These are phyloP conservation scores for Penicillium sp. DNA, from an alignment of 2,329 filamentous ascomycete genomes.

Conservation along the genomic window DNA sequence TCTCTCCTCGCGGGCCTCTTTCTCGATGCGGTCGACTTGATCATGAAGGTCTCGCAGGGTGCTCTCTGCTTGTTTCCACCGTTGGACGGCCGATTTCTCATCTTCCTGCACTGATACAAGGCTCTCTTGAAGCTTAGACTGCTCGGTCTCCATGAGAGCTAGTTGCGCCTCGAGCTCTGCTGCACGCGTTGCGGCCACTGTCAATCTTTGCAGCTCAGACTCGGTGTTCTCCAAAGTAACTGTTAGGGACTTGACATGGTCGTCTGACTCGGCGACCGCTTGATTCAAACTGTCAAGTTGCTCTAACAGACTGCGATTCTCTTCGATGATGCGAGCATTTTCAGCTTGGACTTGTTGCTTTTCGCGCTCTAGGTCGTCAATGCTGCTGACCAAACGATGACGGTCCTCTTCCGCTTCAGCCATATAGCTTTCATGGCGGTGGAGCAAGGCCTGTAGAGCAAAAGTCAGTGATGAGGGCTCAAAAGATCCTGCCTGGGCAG, in stretches of 20 bases:
- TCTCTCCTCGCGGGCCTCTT: constrained; percentile 68
- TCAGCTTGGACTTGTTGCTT: constrained; percentile 65
- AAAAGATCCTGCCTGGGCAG: constrained; percentile 16
- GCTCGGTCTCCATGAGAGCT: constrained; percentile 68
- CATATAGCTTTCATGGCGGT: constrained; percentile 89
- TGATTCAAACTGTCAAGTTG: constrained; percentile 78
- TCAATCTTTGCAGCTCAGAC: constrained; percentile 64
- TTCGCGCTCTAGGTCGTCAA: constrained; percentile 64
- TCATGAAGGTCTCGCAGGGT: constrained; percentile 70
- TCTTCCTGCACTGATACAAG: constrained; percentile 62
- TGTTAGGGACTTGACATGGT: constrained; percentile 67
- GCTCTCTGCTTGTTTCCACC: constrained; percentile 78
- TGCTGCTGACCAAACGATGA: constrained; percentile 59
- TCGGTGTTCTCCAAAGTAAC: constrained; percentile 68
- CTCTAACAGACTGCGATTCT: constrained; percentile 71
- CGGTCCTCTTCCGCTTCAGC: constrained; percentile 83
- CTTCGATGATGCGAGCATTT: constrained; percentile 69
- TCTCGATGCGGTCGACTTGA: constrained; percentile 80
- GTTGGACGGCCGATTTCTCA: constrained; percentile 65
- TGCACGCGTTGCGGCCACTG: constrained; percentile 63
- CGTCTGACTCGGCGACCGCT: constrained; percentile 69
- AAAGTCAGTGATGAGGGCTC: constrained; percentile 57
- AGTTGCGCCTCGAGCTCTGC: constrained; percentile 73
- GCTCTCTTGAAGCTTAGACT: constrained; percentile 60
- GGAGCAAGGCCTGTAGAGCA: constrained; percentile 72